Base-by-base conservation (phyloP, 805 yeast species). In the Cyberlindnera maritima region DNA sequence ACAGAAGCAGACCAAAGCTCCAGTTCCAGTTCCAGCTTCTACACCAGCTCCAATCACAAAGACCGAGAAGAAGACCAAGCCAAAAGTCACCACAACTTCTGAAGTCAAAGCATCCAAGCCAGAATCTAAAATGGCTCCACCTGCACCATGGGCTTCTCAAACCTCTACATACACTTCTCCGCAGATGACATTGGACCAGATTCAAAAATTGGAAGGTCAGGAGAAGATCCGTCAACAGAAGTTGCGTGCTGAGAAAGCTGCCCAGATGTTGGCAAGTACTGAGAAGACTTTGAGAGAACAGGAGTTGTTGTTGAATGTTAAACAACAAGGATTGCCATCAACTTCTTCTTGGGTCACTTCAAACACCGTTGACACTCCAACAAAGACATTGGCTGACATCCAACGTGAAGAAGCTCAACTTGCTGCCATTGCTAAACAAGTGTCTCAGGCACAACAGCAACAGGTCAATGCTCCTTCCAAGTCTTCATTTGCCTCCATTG, bases 101-200 rank as follows among this genome's bases (percentile, higher is more conserved):
- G 40, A 33, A 18, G 44, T 43, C 17, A 41, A 38, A 32, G 21
- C 46, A 31, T 28, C 49, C 15, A 32, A 48, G 15, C 26, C 43
- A n/a, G 49, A 48, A 39, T n/a, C 50, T 20, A 45, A 46, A 31
- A 21, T 51, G 20, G 38, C 55, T 12, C 53, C 54, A 39, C 59
- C 71, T 26, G 83, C 83, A 5, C 83, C 84, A 37, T 79, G 83
- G 83, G 83, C 83, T n/a, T 49, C 59, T 1, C 56, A 61, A 19
- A 49, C 57, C 6, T 50, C 57, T 36, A 45, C 54, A 14, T 52
- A 52, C 42, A 47, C 45, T 15, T 50, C 44, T 50, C 79, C 80
- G 12, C 59, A 65, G n/a, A 48, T 77, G 44, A 65, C 82, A 0
- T 65, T 79, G 55, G 70, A 72, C 43, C 78, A 79, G 60, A 77